A percentile compares a stretch with the other conserved stretches of the same genome.
phyloP scores from a whole-genome alignment of 345 rosid species.

The Eucalyptus sideroxylon region DNA sequence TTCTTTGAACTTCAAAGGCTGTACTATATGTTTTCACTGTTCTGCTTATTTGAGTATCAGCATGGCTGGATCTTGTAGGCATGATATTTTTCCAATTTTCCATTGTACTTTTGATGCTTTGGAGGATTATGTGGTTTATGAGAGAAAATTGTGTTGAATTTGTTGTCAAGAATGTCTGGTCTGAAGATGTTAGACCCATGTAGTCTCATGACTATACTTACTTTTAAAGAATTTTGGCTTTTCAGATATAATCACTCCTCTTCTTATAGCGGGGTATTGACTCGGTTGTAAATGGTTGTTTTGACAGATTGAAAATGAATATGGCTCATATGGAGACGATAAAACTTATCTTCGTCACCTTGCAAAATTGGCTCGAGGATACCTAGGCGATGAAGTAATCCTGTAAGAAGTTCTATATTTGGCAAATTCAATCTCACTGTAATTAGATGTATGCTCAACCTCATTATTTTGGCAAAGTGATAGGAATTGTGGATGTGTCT shows the following conservation, averaged over 20 bases:
- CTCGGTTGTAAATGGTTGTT: neutral
- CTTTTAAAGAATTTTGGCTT: neutral
- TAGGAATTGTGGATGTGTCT: neutral
- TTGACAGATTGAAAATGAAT: conserved; percentile 90
- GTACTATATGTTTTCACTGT: neutral
- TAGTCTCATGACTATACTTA: neutral
- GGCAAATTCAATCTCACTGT: neutral
- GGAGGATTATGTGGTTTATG: neutral
- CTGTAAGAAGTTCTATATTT: conserved; percentile 20
- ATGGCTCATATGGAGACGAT: conserved; percentile 90
- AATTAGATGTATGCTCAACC: neutral
- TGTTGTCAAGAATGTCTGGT: neutral
- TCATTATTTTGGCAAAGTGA: neutral
- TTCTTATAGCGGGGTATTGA: neutral
- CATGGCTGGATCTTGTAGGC: neutral
- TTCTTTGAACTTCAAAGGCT: neutral
- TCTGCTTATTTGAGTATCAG: neutral
- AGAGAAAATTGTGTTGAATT: neutral
- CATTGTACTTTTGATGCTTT: neutral
- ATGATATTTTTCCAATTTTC: neutral
- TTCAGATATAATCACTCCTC: neutral
- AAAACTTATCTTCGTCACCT: conserved; percentile 69
- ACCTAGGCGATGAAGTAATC: conserved; percentile 52
- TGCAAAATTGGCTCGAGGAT: conserved; percentile 42
- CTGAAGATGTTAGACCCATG: neutral